Evolutionary conservation across 495 filamentous ascomycete species (phyloP), one percentile per base, ranked within the genome.

Genomic region (Hypoxylon lienhwacheense): DNA sequence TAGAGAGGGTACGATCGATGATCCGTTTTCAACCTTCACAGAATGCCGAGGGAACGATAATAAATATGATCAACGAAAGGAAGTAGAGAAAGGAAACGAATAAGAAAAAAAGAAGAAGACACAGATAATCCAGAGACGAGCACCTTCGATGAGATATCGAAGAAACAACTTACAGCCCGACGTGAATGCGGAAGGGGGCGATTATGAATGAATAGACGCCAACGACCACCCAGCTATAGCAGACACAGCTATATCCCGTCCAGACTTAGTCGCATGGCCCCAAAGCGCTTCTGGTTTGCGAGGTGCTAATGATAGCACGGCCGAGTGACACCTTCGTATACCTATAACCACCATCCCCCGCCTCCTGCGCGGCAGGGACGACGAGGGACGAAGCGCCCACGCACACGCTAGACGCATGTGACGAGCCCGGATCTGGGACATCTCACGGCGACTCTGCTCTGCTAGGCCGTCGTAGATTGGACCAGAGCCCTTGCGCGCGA

Each of bases 181-280:
- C 35, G 16, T 29, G 29, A 53, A 35, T 25, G 56, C 44, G 56
- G 44, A 45, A 44, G 8, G 37, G 37, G 44, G 19, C 33, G 45
- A 50, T 44, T 63, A 59, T 59, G 59, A 58, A 63, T 48, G 54
- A 63, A 53, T 45, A 55, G 24, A 36, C 42, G 15, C 29, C 21
- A 33, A 22, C 24, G 39, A 20, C 24, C 24, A 26, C 20, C 16
- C 48, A 28, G 34, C 44, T 41, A 39, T 53, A 48, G 12, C 55
- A 28, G 33, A 41, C 12, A 36, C 55, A 52, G 42, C 41, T 37
- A 52, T 59, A 42, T 55, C 29, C 51, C 43, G 12, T 53, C 57
- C 40, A 53, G 49, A 52, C 34, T 11, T 55, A 55, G 46, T 47
- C 37, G 7, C 41, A 31, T 49, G 46, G 51, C 43, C 21, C 46